phyloP scores from a whole-genome alignment of 805 yeast genomes.

The Cyberlindnera mycetangii region DNA sequence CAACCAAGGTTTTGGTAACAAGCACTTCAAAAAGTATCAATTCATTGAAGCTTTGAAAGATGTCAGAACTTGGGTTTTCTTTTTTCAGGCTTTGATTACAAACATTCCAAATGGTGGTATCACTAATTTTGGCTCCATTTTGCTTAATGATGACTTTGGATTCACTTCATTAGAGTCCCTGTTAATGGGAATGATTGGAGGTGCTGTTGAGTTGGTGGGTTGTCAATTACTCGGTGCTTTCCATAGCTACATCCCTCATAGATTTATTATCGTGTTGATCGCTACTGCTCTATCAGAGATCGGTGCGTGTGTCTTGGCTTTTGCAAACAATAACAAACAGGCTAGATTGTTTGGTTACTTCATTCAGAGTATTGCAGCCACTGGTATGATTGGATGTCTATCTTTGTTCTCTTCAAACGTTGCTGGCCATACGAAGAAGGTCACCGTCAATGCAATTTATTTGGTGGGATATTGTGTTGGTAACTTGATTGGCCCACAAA shows the following conservation, averaged over 20 bases:
- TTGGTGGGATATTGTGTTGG: conserved; percentile 17
- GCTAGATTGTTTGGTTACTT: conserved; percentile 32
- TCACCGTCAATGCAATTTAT: conserved; percentile 14
- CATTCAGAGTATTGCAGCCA: conserved; percentile 15
- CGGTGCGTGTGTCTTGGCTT: conserved; percentile 34
- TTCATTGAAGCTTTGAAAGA: conserved; percentile 50
- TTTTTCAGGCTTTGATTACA: conserved; percentile 37
- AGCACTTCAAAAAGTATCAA: conserved; percentile 51
- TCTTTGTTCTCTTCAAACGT: conserved; percentile 25
- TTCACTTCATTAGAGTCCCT: conserved; percentile 35
- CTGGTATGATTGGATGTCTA: conserved; percentile 9
- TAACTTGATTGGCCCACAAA: conserved; percentile 64
- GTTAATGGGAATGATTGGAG: conserved; percentile 30
- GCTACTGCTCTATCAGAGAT: not conserved
- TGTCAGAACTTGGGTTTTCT: conserved; percentile 44
- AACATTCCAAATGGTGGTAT: conserved; percentile 53
- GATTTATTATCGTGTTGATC: conserved; percentile 5
- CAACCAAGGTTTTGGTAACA: conserved; percentile 58
- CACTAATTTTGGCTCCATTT: conserved; percentile 19
- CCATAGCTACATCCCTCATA: conserved; percentile 2
- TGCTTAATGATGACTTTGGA: conserved; percentile 19
- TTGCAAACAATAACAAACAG: conserved; percentile 25
- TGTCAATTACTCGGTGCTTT: conserved; percentile 7
- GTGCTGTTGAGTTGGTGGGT: conserved; percentile 10
- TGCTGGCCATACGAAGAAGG: conserved; percentile 18